Conservation (phyloP, 2,329 filamentous ascomycete genomes). For the Trematosphaeria pertusa region DNA sequence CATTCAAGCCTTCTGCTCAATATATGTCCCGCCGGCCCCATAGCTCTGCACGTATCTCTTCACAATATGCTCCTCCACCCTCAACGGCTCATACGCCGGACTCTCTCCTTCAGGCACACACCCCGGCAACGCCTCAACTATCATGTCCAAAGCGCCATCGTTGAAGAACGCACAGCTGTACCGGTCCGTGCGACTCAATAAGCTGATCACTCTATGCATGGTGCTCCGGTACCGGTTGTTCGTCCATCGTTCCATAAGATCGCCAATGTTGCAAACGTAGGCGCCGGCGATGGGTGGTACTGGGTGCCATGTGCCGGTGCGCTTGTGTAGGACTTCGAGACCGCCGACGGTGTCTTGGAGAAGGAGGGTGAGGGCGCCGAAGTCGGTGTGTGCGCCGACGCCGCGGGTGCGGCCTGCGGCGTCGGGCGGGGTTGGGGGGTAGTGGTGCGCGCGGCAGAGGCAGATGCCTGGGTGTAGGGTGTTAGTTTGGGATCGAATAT, state of each 20-base stretch:
- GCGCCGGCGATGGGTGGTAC: constrained; percentile 40
- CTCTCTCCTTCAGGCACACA: constrained; percentile 42
- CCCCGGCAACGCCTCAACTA: constrained; percentile 46
- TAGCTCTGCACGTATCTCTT: constrained; percentile 39
- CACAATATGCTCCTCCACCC: constrained; percentile 42
- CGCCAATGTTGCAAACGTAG: constrained; percentile 50
- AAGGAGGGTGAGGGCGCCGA: constrained; percentile 63
- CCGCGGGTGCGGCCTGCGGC: constrained; percentile 37
- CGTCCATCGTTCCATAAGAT: constrained; percentile 55
- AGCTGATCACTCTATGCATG: constrained; percentile 40
- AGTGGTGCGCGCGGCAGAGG: constrained; percentile 33
- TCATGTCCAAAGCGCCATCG: constrained; percentile 38
- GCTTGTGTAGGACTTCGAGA: constrained; percentile 58
- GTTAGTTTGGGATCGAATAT: background rate
- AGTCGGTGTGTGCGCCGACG: constrained; percentile 62
- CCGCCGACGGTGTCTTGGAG: constrained; percentile 60
- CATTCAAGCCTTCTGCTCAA: background rate
- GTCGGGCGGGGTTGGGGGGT: constrained; percentile 43
- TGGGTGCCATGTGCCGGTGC: constrained; percentile 53
- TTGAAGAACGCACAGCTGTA: constrained; percentile 46
- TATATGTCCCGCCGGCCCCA: constrained; percentile 8
- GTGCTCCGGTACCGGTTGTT: constrained; percentile 19
- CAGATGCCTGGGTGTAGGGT: constrained; percentile 10
- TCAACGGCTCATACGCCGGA: constrained; percentile 40
- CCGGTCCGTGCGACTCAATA: constrained; percentile 29